Percentiles rank a stretch among this genome's conserved stretches.
Evolutionary conservation across 192 early-diverging fungal genomes (phyloP).

Genomic region (Entomortierella parvispora): DNA sequence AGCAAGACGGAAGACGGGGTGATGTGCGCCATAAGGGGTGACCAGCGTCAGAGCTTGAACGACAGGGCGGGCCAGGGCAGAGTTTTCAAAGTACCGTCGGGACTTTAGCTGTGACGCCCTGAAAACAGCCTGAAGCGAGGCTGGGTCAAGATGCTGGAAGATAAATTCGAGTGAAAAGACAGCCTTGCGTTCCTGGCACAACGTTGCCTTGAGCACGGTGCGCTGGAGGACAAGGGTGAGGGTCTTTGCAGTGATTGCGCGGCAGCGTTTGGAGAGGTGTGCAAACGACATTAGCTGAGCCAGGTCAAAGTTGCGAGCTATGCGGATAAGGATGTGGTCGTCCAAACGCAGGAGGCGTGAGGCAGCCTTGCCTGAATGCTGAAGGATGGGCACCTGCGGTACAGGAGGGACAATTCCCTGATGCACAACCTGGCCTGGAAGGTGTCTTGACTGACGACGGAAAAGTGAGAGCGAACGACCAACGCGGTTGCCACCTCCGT

Average conservation of each 20-base stretch:
- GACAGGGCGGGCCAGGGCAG: constrained; percentile 45
- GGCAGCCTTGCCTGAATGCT: constrained; percentile 39
- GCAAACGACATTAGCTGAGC: constrained; percentile 32
- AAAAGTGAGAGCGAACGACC: constrained; percentile 43
- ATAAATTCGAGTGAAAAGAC: constrained; percentile 52
- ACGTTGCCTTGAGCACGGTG: constrained; percentile 46
- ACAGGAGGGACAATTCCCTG: constrained; percentile 46
- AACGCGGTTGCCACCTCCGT: constrained; percentile 7
- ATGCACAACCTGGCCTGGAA: constrained; percentile 31
- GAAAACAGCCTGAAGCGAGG: constrained; percentile 46
- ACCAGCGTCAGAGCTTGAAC: constrained; percentile 46
- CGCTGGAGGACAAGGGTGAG: constrained; percentile 40
- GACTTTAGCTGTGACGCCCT: constrained; percentile 47
- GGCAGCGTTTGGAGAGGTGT: constrained; percentile 47
- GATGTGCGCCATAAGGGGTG: constrained; percentile 37
- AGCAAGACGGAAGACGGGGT: constrained; percentile 42
- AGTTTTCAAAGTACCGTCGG: constrained; percentile 48
- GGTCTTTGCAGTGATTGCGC: constrained; percentile 44
- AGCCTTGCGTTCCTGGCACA: constrained; percentile 52
- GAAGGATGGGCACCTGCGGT: constrained; percentile 41
- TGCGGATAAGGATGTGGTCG: constrained; percentile 45
- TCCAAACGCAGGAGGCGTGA: constrained; percentile 36
- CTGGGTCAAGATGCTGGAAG: constrained; percentile 50
- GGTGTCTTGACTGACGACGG: constrained; percentile 25
- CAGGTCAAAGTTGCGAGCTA: constrained; percentile 28